Conservation (phyloP, 2,329 filamentous ascomycete genomes). For the Penicillium sp. region DNA sequence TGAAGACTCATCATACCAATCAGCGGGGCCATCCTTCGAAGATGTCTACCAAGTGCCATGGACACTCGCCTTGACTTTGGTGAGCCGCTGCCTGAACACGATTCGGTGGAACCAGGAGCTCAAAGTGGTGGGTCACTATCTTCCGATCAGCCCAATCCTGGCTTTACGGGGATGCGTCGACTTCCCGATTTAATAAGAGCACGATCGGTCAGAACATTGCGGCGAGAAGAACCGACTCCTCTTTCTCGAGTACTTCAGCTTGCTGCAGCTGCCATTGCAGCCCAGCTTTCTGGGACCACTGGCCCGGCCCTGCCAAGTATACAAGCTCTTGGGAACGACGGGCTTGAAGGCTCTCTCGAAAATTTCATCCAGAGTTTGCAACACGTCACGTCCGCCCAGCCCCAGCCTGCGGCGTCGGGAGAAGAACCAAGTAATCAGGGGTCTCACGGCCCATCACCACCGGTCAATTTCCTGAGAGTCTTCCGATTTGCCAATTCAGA, state of each 20-base stretch:
- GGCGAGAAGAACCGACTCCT: constrained; percentile 58
- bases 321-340: constrained; percentile 50
- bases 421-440: constrained; percentile 32
- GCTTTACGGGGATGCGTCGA: constrained; percentile 33
- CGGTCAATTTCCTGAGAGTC: constrained; percentile 64
- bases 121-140: constrained; percentile 26
- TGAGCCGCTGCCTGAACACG: constrained; percentile 37
- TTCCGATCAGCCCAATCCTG: constrained; percentile 26
- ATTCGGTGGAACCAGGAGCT: constrained; percentile 40
- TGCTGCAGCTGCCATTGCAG: constrained; percentile 59
- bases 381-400: constrained; percentile 55
- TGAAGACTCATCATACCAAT: constrained; percentile 27
- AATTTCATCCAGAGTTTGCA: constrained; percentile 59
- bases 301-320: constrained; percentile 53
- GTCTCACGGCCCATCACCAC: constrained; percentile 45
- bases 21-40: constrained; percentile 24
- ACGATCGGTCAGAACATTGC: constrained; percentile 49
- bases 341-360: constrained; percentile 58
- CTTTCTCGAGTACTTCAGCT: constrained; percentile 58
- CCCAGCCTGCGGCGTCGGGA: constrained; percentile 37
- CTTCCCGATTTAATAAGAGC: constrained; percentile 46
- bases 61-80: constrained; percentile 41
- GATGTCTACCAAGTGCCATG: constrained; percentile 28
- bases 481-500: constrained; percentile 60
- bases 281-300: constrained; percentile 59